phyloP scores from a whole-genome alignment of 306 rosid species.

The Glycine latifolia region DNA sequence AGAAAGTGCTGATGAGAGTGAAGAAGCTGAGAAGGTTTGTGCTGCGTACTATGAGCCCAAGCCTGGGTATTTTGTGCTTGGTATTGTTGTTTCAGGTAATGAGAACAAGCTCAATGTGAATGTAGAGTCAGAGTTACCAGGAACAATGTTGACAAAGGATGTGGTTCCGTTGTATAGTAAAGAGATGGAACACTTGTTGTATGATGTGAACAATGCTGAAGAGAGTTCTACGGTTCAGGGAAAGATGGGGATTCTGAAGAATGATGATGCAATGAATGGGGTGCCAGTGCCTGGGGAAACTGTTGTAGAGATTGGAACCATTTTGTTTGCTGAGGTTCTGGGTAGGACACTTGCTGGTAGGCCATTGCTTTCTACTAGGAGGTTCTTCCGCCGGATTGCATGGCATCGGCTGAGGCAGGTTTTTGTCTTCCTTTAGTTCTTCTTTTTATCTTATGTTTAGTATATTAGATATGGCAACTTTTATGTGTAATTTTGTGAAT shows the following conservation, averaged over 20 bases:
- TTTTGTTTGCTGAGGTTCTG: slow-evolving; percentile 88
- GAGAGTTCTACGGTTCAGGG: slow-evolving; percentile 61
- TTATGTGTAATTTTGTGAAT: slow-evolving; percentile 25
- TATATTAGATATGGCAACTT: slow-evolving; percentile 30
- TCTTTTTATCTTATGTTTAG: background rate
- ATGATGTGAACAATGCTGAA: slow-evolving; percentile 58
- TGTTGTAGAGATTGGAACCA: slow-evolving; percentile 71
- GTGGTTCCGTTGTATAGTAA: slow-evolving; percentile 79
- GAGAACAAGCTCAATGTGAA: slow-evolving; percentile 80
- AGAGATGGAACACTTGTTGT: slow-evolving; percentile 73
- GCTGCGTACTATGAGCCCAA: slow-evolving; percentile 79
- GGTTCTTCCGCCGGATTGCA: slow-evolving; percentile 77
- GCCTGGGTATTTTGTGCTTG: slow-evolving; percentile 84
- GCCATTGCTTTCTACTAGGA: slow-evolving; percentile 81
- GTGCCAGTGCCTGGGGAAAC: slow-evolving; percentile 55
- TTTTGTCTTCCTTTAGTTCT: slow-evolving; percentile 55
- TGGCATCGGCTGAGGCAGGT: slow-evolving; percentile 98
- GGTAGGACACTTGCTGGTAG: slow-evolving; percentile 88
- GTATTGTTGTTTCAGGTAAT: slow-evolving; percentile 81
- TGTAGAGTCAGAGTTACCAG: slow-evolving; percentile 77
- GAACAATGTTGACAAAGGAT: slow-evolving; percentile 88
- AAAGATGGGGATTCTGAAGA: slow-evolving; percentile 72
- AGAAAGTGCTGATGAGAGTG: slow-evolving; percentile 45
- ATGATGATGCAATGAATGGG: slow-evolving; percentile 59
- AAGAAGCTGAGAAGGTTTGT: slow-evolving; percentile 49